Evolutionary conservation across 2,329 filamentous ascomycete genomes (phyloP), one percentile per base, ranked within the genome.

Genomic region (Coleophoma cylindrospora): DNA sequence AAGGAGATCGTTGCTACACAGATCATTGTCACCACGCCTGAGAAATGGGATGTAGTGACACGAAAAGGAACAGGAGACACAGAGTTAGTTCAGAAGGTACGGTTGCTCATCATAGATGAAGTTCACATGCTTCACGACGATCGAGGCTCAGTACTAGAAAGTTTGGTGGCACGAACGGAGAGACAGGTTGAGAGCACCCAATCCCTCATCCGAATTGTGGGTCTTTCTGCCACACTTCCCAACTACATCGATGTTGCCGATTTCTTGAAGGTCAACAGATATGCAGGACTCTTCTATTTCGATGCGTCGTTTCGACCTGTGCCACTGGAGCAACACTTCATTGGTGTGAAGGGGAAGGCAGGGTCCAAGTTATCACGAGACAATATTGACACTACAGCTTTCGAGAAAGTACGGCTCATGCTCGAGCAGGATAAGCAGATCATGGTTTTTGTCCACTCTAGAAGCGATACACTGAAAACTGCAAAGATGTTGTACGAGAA

Each of bases 81-180:
- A 0, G 94, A 97, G 65, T 80, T 99, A 3, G 95, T 99, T 13
- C 94, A 99, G 62, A 99, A 99, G 66, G 94, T 99, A 21, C 84
- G 92, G 11, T 76, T 99, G 2, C 79, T 99, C 53, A 97, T 99
- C 62, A 97, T 99, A 55, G 94, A 99, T 68, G 94, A 99, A 71
- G 94, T 99, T 1, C 94, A 99, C 65, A 99, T 99, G 95, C 84
- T 99, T 61, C 95, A 99, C 63, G 94, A 99, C 66, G 94, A 97
- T 68, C 84, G 94, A 66, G 94, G 94, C 63, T 91, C 95, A 12
- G 95, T 99, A 0, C 79, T 99, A 27, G 94, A 99, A 66, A 96
- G 92, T 6, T 76, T 99, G 19, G 95, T 99, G 14, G 94, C 94
- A 11, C 83, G 94, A 61, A 99, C 95, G 0, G 87, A 97, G 70